Base-by-base conservation (phyloP, 176 grass and related monocot species). In the Rhynchospora tenuis region DNA sequence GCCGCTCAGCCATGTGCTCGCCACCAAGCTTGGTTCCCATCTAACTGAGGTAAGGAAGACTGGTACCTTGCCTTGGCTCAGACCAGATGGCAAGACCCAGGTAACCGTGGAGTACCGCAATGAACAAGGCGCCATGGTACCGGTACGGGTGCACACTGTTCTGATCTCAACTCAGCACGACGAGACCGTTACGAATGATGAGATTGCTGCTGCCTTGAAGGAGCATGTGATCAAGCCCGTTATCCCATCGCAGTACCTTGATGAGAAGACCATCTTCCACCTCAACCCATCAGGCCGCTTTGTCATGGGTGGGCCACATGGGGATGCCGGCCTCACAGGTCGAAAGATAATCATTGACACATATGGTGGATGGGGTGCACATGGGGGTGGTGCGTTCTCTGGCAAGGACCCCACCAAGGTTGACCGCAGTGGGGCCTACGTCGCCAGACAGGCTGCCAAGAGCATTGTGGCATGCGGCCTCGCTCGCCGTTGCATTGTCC, bases 401-500 rank as follows among this genome's bases (percentile, higher is more conserved):
- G 84, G 84, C 24, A 86, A 86, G 84, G 84, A 86, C 45, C 84
- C 84, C 24, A 86, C 84, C 14, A 86, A 86, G 84, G 79, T 81
- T 6, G 84, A 86, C 42, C 73, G 84, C 14, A 86, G 84, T 56
- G 84, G 84, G 16, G 73, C 84, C 57, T 86, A 86, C 84, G 67
- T 86, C 5, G 84, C 62, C 20, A 58, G 84, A 33, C 84, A 86
- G 23, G 84, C 42, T 14, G 84, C 84, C 5, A 86, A 80, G 12
- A 80, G 85, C 62, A 80, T 73, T 7, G 85, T 86, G 23, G 63
- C 85, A 2, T 54, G 10, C 2, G 85, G 85, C n/a, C 77, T 86
- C 0, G 76, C 85, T 6, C 59, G 85, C 12, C 85, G 85, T n/a
- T 64, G 60, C 64, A 54, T 86, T 9, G 77, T 86, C 1, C 85